Evolutionary conservation across 805 yeast genomes (phyloP).

Genomic region (Kodamaea sagamina): DNA sequence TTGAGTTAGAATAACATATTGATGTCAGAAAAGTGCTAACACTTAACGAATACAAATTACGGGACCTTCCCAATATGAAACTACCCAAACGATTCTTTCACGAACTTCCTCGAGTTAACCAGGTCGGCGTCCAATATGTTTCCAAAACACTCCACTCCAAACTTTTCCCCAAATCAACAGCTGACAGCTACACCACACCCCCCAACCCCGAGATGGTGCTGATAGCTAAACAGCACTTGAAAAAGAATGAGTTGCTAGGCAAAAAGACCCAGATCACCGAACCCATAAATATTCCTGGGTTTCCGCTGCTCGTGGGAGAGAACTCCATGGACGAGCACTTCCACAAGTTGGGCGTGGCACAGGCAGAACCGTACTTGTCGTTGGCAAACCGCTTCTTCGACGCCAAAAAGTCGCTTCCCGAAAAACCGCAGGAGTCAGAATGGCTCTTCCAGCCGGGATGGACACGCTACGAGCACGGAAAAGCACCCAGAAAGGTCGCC

Average conservation of each 20-base stretch:
- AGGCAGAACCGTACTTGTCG: constrained; percentile 60
- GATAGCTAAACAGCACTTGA: constrained; percentile 61
- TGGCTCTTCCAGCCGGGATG: constrained; percentile 77
- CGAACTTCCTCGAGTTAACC: constrained; percentile 61
- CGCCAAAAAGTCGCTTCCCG: constrained; percentile 25
- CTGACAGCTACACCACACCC: constrained; percentile 30
- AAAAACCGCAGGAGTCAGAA: constrained; percentile 45
- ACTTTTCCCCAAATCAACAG: constrained; percentile 54
- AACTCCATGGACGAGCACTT: constrained; percentile 83
- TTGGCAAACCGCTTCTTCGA: constrained; percentile 48
- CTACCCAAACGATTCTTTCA: background rate
- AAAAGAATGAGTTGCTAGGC: constrained; percentile 67
- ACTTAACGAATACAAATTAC: no score
- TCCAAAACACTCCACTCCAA: constrained; percentile 59
- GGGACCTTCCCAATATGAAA: no score
- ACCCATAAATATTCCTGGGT: constrained; percentile 55
- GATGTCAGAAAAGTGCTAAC: no score
- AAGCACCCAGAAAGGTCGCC: constrained; percentile 55
- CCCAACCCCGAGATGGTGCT: constrained; percentile 36
- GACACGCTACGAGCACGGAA: constrained; percentile 66
- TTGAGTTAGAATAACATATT: no score
- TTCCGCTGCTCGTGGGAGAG: constrained; percentile 76
- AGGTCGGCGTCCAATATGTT: constrained; percentile 79
- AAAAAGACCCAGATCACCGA: constrained; percentile 63
- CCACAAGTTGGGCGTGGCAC: constrained; percentile 59